These are phyloP conservation scores for Myochromella boudieri DNA, from an alignment of 768 basidiomycete species.

Conservation along the genomic window DNA sequence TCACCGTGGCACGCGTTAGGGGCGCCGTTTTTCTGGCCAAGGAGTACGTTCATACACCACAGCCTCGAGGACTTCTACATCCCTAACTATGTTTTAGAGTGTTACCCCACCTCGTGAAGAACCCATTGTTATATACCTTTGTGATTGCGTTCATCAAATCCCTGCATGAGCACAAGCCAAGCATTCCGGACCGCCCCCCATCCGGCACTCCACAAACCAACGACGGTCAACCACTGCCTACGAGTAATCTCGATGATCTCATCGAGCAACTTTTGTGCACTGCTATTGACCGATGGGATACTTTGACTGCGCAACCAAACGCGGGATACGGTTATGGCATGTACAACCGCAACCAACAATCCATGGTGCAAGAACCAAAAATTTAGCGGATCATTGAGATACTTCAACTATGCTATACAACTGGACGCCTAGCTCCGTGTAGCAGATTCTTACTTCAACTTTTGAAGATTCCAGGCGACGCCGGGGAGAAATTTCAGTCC, in stretches of 20 bases:
- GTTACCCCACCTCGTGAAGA: conserved; percentile 23
- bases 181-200: conserved; percentile 8
- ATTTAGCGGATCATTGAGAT: conserved; percentile 24
- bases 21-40: conserved; percentile 20
- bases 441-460: conserved; percentile 22
- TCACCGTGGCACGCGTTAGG: conserved; percentile 16
- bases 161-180: conserved; percentile 17
- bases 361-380: conserved; percentile 13
- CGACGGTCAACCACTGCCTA: not conserved
- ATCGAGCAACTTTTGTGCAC: conserved; percentile 17
- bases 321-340: not conserved
- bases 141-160: conserved; percentile 23
- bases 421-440: conserved; percentile 20
- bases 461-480: conserved; percentile 15
- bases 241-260: not conserved
- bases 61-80: not conserved
- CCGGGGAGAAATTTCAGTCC: conserved; percentile 20
- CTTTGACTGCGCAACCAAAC: conserved; percentile 6
- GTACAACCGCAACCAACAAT: not conserved
- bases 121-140: conserved; percentile 20
- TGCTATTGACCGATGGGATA: conserved; percentile 20
- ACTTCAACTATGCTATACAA: conserved; percentile 23
- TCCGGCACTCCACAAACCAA: not conserved
- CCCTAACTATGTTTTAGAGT: conserved; percentile 12
- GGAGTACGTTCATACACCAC: conserved; percentile 18